These are phyloP conservation scores for fission yeast (Schizosaccharomyces pombe) DNA, from an alignment of 805 yeast genomes.

Conservation along the genomic window DNA sequence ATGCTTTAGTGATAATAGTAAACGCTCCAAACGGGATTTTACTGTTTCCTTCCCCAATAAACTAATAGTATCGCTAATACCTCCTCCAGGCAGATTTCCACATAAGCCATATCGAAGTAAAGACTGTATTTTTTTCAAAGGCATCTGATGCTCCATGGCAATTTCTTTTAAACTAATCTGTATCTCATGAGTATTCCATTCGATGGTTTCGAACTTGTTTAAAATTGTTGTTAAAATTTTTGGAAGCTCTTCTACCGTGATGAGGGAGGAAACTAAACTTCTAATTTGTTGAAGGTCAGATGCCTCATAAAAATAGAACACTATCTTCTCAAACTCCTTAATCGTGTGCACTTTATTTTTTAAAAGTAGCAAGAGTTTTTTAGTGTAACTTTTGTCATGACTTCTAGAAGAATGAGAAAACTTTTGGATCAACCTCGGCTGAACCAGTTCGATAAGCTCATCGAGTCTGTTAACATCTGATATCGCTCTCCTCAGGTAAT, in stretches of 20 bases:
- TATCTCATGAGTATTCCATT: too few species aligned
- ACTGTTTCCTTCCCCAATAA: background rate
- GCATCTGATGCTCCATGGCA: background rate
- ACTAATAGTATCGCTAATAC: background rate
- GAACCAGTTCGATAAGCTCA: background rate
- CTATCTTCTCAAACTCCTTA: background rate
- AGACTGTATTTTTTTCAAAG: background rate
- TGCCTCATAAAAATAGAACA: background rate
- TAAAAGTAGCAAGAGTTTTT: background rate
- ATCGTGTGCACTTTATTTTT: background rate
- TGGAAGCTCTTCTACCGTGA: too few species aligned
- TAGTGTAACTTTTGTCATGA: background rate
- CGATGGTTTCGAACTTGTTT: too few species aligned
- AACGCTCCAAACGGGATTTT: too few species aligned
- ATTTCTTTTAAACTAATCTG: background rate
- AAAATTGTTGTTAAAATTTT: too few species aligned
- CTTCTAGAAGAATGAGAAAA: background rate
- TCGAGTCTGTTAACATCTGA: background rate
- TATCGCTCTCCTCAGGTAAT: slow-evolving; percentile 22
- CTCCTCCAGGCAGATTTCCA: background rate
- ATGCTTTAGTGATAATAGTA: too few species aligned
- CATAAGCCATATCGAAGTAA: background rate
- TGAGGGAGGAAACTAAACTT: too few species aligned
- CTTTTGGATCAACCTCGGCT: background rate
- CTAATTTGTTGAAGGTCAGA: too few species aligned